These are phyloP conservation scores for Patellifolia procumbens DNA, from an alignment of 179 eudicot species.

Conservation along the genomic window DNA sequence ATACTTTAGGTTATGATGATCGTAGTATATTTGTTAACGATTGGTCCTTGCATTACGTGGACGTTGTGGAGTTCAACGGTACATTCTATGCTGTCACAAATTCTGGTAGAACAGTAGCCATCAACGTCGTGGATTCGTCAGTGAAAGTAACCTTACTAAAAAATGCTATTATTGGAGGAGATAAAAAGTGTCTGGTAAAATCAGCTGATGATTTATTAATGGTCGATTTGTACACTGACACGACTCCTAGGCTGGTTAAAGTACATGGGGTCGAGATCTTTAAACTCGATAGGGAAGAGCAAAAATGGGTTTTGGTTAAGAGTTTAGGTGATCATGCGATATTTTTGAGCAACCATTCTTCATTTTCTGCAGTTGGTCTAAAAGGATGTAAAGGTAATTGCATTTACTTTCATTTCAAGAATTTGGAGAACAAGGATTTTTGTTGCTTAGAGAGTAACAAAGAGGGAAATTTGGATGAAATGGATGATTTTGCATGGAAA, in stretches of 20 bases:
- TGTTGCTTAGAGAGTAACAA: slow-evolving; percentile 9
- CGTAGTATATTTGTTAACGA: slow-evolving; percentile 37
- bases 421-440: slow-evolving; percentile 21
- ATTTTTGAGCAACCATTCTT: slow-evolving; percentile 33
- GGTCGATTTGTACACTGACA: slow-evolving; percentile 35
- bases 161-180: slow-evolving; percentile 36
- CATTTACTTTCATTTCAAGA: slow-evolving; percentile 34
- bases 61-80: slow-evolving; percentile 27
- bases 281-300: slow-evolving; percentile 24
- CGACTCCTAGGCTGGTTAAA: slow-evolving; percentile 24
- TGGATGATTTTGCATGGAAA: slow-evolving; percentile 14
- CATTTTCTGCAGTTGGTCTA: slow-evolving; percentile 22
- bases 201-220: slow-evolving; percentile 24
- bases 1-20: slow-evolving; percentile 36
- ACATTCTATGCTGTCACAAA: slow-evolving; percentile 35
- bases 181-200: slow-evolving; percentile 36
- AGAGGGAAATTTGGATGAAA: neutral
- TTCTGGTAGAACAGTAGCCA: slow-evolving; percentile 38
- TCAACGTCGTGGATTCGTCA: slow-evolving; percentile 1
- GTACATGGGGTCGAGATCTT: slow-evolving; percentile 34
- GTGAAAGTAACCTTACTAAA: slow-evolving; percentile 19
- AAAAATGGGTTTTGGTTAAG: slow-evolving; percentile 31
- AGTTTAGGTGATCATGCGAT: slow-evolving; percentile 25
- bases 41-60: slow-evolving; percentile 41
- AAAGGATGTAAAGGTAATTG: slow-evolving; percentile 32